These are phyloP conservation scores for Thuidium tamariscinum DNA, from an alignment of 225 moss, liverwort and hornwort genomes.

Conservation along the genomic window DNA sequence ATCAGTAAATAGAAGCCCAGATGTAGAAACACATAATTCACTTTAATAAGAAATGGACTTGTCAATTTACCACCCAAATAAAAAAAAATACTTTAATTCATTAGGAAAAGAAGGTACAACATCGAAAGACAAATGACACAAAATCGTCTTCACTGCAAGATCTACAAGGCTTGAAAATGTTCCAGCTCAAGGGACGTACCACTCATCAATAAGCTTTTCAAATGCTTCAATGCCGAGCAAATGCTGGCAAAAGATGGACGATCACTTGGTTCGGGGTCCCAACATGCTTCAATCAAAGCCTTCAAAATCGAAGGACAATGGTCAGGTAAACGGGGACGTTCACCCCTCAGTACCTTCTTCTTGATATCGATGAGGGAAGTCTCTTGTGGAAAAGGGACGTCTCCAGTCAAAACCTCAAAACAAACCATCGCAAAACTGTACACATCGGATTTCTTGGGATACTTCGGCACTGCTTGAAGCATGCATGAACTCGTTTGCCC, in stretches of 20 bases:
- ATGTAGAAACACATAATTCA: background rate
- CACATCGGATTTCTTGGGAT: background rate
- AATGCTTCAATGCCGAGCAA: background rate
- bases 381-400: background rate
- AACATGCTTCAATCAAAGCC: background rate
- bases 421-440: background rate
- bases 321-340: background rate
- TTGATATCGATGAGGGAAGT: accelerated
- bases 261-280: background rate
- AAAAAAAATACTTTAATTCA: background rate
- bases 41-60: background rate
- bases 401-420: background rate
- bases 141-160: background rate
- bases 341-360: background rate
- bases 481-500: background rate
- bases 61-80: background rate
- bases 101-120: accelerated
- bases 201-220: background rate
- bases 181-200: background rate
- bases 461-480: background rate
- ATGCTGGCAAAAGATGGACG: background rate
- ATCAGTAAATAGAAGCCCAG: background rate
- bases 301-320: background rate
- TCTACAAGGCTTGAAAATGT: accelerated
- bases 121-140: background rate